These are phyloP conservation scores for Eucalyptus pauciflora DNA, from an alignment of 345 rosid species.

Conservation along the genomic window DNA sequence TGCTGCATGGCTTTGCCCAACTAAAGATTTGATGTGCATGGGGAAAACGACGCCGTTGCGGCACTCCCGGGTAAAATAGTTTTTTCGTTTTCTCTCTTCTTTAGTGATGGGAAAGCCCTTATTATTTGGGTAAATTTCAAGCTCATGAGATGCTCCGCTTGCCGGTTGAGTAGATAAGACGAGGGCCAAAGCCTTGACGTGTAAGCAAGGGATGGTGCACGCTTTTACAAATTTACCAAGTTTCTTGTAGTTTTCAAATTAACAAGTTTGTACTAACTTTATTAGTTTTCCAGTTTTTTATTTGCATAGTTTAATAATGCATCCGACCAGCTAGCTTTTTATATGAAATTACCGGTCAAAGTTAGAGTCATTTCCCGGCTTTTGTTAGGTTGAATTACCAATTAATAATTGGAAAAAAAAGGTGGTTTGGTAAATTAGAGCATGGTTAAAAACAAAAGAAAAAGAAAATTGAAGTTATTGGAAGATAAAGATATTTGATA, in stretches of 20 bases:
- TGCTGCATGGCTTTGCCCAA: neutral
- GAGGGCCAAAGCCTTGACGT: neutral
- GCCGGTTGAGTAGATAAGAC: accelerated
- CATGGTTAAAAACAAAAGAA: accelerated
- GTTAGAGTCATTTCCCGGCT: neutral
- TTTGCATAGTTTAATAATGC: neutral
- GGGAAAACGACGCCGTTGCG: neutral
- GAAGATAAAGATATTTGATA: neutral
- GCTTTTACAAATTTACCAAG: neutral
- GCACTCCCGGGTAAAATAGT: accelerated
- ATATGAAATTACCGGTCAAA: neutral
- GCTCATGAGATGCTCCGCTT: neutral
- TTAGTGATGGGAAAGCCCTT: neutral
- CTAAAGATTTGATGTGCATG: neutral
- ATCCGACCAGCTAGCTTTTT: accelerated
- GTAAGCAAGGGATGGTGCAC: neutral
- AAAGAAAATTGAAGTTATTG: neutral
- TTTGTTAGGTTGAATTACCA: neutral
- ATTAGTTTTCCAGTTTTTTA: neutral
- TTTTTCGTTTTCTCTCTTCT: neutral
- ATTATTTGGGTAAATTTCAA: neutral
- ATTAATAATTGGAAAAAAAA: neutral
- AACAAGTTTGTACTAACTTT: neutral
- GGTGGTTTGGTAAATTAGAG: neutral
- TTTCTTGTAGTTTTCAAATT: neutral